Percentiles rank a stretch among this genome's conserved stretches.
phyloP scores from a whole-genome alignment of 2,329 filamentous ascomycete genomes.

The Neofusicoccum umdonicola region DNA sequence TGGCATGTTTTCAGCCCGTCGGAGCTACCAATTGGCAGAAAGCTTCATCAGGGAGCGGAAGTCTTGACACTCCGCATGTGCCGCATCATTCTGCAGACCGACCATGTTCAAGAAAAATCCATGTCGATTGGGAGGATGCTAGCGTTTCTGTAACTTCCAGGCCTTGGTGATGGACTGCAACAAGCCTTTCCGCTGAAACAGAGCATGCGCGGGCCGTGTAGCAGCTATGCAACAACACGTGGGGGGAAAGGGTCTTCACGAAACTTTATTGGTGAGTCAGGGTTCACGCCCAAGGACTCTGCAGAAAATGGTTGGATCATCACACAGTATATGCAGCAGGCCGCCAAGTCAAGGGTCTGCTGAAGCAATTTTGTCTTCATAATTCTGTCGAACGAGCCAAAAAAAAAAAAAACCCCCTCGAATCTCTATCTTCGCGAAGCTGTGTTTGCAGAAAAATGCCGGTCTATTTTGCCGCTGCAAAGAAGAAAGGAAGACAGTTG shows the following conservation, averaged over 20 bases:
- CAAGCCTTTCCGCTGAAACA: not conserved
- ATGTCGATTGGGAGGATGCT: not conserved
- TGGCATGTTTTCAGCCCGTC: too few species aligned
- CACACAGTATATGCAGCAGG: not conserved
- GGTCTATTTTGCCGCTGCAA: constrained; percentile 3
- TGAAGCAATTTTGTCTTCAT: not conserved
- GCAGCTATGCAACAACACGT: not conserved
- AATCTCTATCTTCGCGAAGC: not conserved
- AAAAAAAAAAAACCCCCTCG: not conserved
- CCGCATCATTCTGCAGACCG: too few species aligned
- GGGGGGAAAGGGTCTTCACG: not conserved
- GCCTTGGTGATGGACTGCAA: not conserved
- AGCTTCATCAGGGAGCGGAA: too few species aligned
- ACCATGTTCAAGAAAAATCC: too few species aligned
- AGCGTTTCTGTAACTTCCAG: not conserved
- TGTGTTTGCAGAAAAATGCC: not conserved
- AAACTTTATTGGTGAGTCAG: not conserved
- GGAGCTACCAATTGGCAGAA: too few species aligned
- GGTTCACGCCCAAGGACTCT: not conserved
- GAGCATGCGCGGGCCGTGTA: not conserved
- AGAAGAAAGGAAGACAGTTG: not conserved
- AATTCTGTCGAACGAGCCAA: not conserved
- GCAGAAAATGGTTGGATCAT: not conserved
- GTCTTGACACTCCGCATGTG: too few species aligned
- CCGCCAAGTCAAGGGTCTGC: not conserved